phyloP scores from a whole-genome alignment of 2,329 filamentous ascomycete species.

The Leptodontidium sp. region DNA sequence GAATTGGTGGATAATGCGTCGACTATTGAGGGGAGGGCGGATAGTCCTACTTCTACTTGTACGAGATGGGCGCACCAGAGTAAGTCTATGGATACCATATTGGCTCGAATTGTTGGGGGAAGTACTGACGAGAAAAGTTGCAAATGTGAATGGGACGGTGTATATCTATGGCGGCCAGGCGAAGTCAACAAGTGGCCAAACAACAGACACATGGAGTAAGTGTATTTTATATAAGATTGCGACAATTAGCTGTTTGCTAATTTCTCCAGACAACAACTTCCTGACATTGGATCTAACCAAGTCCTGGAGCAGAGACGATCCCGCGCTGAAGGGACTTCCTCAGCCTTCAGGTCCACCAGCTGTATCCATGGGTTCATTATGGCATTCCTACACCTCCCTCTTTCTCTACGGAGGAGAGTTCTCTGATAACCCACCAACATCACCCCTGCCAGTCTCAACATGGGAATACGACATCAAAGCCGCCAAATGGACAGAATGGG shows the following conservation, averaged over 20 bases:
- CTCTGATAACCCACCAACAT: conserved; percentile 65
- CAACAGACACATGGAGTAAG: conserved; percentile 74
- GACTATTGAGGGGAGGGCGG: conserved; percentile 50
- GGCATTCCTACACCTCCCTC: conserved; percentile 74
- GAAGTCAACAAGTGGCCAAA: conserved; percentile 64
- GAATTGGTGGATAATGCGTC: conserved; percentile 45
- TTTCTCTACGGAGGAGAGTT: conserved; percentile 81
- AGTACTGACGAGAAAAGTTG: conserved; percentile 50
- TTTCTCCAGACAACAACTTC: conserved; percentile 71
- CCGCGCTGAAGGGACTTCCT: conserved; percentile 67
- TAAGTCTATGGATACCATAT: conserved; percentile 41
- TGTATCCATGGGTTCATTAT: conserved; percentile 77
- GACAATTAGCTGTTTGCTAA: conserved; percentile 13
- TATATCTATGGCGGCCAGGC: conserved; percentile 80
- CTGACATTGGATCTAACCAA: conserved; percentile 75
- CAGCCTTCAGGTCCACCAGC: conserved; percentile 74
- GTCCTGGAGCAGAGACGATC: conserved; percentile 73
- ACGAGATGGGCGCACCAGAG: conserved; percentile 72
- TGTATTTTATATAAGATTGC: conserved; percentile 6
- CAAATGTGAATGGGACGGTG: conserved; percentile 76
- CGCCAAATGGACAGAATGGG: conserved; percentile 68
- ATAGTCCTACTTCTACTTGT: conserved; percentile 65
- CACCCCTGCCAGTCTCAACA: conserved; percentile 66
- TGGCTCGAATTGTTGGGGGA: neutral
- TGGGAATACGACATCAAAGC: conserved; percentile 75